A percentile compares a stretch with the other conserved stretches of the same genome.
Evolutionary conservation across 1,139 yeast genomes (phyloP).

Genomic region (Pichia sp.): DNA sequence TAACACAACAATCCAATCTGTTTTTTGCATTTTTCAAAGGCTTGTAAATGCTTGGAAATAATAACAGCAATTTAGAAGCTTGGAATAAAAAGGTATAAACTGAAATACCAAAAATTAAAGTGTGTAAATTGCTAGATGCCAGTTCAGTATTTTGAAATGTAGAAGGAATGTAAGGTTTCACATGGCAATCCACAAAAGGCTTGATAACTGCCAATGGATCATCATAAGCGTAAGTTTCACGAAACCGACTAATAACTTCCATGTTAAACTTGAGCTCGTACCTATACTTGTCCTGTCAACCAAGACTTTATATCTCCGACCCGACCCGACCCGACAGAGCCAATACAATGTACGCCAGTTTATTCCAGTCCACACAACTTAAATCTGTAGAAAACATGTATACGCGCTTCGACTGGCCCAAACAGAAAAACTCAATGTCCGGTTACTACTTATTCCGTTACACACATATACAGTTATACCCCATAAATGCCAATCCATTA

Average conservation of each 20-base stretch:
- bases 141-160: slow-evolving; percentile 7
- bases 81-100: slow-evolving; percentile 38
- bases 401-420: no score
- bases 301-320: no score
- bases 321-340: no score
- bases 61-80: slow-evolving; percentile 41
- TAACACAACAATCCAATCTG: slow-evolving; percentile 75
- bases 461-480: no score
- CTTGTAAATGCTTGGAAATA: slow-evolving; percentile 21
- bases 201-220: slow-evolving; percentile 29
- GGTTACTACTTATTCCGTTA: background rate
- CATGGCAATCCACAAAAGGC: slow-evolving; percentile 24
- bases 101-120: slow-evolving; percentile 33
- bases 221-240: slow-evolving; percentile 18
- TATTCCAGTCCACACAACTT: no score
- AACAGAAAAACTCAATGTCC: background rate
- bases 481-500: no score
- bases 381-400: no score
- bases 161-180: slow-evolving; percentile 36
- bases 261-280: no score
- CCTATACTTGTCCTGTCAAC: no score
- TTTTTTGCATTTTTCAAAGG: slow-evolving; percentile 44
- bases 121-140: slow-evolving; percentile 29
- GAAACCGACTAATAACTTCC: slow-evolving; percentile 8
- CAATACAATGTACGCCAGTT: no score